Evolutionary conservation across 2,329 filamentous ascomycete species (phyloP).

Genomic region (Fulvia fulva): DNA sequence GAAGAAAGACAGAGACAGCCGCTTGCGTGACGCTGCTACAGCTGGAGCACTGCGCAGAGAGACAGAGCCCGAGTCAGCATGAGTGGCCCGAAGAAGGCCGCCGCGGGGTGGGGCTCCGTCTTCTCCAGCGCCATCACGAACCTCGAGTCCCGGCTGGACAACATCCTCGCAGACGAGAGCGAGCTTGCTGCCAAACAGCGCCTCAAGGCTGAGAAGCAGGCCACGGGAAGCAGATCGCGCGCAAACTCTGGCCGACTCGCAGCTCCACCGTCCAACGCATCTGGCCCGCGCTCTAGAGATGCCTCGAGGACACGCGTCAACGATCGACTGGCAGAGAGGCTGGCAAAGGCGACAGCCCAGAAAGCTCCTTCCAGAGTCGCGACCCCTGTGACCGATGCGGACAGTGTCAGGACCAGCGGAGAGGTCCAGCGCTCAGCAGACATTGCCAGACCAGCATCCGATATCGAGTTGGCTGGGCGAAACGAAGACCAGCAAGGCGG

Average conservation of each 20-base stretch:
- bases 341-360: constrained; percentile 81
- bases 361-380: constrained; percentile 57
- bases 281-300: constrained; percentile 54
- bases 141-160: constrained; percentile 88
- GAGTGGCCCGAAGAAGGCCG: constrained; percentile 25
- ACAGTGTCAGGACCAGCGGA: constrained; percentile 43
- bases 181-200: constrained; percentile 44
- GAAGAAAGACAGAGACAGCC: constrained; percentile 13
- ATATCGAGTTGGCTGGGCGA: constrained; percentile 16
- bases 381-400: constrained; percentile 48
- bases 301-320: constrained; percentile 65
- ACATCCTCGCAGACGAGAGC: constrained; percentile 78
- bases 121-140: constrained; percentile 88
- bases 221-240: constrained; percentile 14
- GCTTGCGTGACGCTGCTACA: background rate
- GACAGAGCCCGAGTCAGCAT: too few species aligned
- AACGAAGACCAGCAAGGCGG: background rate
- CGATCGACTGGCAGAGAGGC: constrained; percentile 80
- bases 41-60: too few species aligned
- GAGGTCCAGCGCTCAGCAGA: constrained; percentile 40
- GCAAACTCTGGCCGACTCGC: constrained; percentile 26
- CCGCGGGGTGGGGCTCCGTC: constrained; percentile 50
- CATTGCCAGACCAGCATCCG: constrained; percentile 21
- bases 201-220: constrained; percentile 22
- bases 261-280: constrained; percentile 15